These are phyloP conservation scores for Juncus inflexus DNA, from an alignment of 176 grass and related monocot genomes.

Conservation along the genomic window DNA sequence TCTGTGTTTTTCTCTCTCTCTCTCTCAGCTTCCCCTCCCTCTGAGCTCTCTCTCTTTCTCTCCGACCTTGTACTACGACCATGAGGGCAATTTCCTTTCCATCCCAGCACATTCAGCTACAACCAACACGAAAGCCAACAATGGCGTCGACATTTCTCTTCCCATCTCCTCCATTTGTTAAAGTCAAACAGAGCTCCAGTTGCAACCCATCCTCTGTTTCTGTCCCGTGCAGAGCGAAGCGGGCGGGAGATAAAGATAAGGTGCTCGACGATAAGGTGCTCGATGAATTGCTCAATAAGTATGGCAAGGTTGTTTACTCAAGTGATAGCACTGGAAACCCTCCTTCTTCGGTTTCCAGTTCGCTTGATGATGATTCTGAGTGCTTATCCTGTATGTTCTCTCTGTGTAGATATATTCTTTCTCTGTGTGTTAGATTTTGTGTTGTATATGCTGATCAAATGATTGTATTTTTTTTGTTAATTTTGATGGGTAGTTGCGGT, in stretches of 20 bases:
- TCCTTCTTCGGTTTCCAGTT: slow-evolving; percentile 26
- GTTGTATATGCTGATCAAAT: background rate
- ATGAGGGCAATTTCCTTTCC: too few species aligned
- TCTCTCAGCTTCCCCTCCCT: too few species aligned
- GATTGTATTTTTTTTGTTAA: background rate
- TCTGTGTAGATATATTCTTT: background rate
- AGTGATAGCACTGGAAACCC: slow-evolving; percentile 33
- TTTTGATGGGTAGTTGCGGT: slow-evolving; percentile 53
- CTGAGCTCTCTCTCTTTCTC: too few species aligned
- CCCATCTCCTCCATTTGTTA: too few species aligned
- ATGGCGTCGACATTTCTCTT: too few species aligned
- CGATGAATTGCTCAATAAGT: slow-evolving; percentile 84
- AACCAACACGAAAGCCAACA: too few species aligned
- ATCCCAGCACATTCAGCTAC: too few species aligned
- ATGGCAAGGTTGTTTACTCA: slow-evolving; percentile 78
- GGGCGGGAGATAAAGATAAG: slow-evolving; percentile 43
- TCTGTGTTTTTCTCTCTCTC: too few species aligned
- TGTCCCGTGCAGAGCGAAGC: slow-evolving; percentile 30
- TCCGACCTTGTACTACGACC: too few species aligned
- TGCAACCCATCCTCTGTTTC: background rate
- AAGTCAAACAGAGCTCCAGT: background rate
- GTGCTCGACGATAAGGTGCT: slow-evolving; percentile 36
- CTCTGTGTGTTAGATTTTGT: background rate
- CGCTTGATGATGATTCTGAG: slow-evolving; percentile 61
- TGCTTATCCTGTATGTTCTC: slow-evolving; percentile 64